Base-by-base conservation (phyloP, 2,329 filamentous ascomycete species). In the Huntiella abstrusa region DNA sequence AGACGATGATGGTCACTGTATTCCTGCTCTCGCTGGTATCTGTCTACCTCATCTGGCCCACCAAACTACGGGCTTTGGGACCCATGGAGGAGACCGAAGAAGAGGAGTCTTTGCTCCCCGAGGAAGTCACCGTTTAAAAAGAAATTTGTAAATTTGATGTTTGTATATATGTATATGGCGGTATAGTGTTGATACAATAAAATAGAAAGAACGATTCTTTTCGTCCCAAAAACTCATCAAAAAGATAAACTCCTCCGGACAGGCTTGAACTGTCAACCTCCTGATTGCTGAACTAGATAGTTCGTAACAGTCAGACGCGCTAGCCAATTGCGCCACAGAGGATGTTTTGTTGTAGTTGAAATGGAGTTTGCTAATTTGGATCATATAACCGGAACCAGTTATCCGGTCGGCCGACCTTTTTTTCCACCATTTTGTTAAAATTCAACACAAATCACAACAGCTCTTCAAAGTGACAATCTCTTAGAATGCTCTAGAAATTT, bases 221-320 rank as follows among this genome's bases (percentile, higher is more conserved):
- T 28, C 22, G 22, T 28, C 22, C 22, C 22, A 44, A 38, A 38
- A 28, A 38, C 10, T 3, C 15, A 19, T 40, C 8, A 33, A 33
- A 39, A 41, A 13, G 33, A 38, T 8, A 5, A 22, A 33, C 48
- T 49, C 48, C 48, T 43, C 48, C 48, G 48, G 48, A 49, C 48
- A 49, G 48, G 48, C 48, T 49, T 49, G 48, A 49, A 49, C 48
- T 49, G 48, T 49, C 48, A 49, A 49, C 48, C 48, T 49, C 48
- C 48, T 49, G 48, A 49, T 49, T 41, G 44, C 48, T 44, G 48
- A 41, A 36, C 17, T 6, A 1, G n/a, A 34, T 33, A 15, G n/a
- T 10, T 16, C 41, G 3, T 71, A 71, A 71, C 68, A 71, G 68
- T 71, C 68, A 65, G 63, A 71, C 69, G 68, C 68, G 68, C 68